A percentile compares a stretch with the other conserved stretches of the same genome.
Evolutionary conservation across 805 yeast genomes (phyloP).

Genomic region (Hemisphaericaspora nanyangensis): DNA sequence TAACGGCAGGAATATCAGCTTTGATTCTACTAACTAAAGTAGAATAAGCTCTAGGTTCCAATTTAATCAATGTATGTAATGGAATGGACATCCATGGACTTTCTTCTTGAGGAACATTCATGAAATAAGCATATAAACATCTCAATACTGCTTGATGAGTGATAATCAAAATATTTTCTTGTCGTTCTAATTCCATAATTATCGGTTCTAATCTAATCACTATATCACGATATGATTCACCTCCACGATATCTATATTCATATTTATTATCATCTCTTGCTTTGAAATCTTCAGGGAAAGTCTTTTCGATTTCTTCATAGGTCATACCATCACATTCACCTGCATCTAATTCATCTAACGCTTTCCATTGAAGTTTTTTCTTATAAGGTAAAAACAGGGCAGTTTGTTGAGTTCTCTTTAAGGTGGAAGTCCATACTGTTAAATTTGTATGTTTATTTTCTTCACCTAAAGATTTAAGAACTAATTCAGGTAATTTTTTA

Average conservation of each 20-base stretch:
- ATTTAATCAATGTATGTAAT: constrained; percentile 85
- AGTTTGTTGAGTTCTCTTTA: constrained; percentile 88
- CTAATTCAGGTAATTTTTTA: constrained; percentile 71
- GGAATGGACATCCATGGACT: constrained; percentile 99
- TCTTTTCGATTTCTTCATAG: constrained; percentile 81
- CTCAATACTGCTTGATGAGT: constrained; percentile 97
- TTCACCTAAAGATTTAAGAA: constrained; percentile 58
- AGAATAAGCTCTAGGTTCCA: constrained; percentile 93
- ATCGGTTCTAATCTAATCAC: constrained; percentile 94
- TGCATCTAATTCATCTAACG: constrained; percentile 93
- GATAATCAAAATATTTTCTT: constrained; percentile 90
- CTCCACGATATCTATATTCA: constrained; percentile 94
- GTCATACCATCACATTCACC: constrained; percentile 98
- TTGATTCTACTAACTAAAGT: constrained; percentile 86
- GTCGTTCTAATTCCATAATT: constrained; percentile 97
- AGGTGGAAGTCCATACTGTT: constrained; percentile 95
- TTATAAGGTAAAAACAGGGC: constrained; percentile 78
- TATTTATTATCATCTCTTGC: constrained; percentile 95
- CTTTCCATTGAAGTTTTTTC: constrained; percentile 86
- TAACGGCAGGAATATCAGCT: constrained; percentile 96
- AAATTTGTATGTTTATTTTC: constrained; percentile 50
- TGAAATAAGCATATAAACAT: constrained; percentile 94
- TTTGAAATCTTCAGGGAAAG: constrained; percentile 90
- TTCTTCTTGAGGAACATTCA: constrained; percentile 97
- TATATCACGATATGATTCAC: constrained; percentile 94